These are phyloP conservation scores for Dipteronia sinensis DNA, from an alignment of 345 rosid genomes.

Conservation along the genomic window DNA sequence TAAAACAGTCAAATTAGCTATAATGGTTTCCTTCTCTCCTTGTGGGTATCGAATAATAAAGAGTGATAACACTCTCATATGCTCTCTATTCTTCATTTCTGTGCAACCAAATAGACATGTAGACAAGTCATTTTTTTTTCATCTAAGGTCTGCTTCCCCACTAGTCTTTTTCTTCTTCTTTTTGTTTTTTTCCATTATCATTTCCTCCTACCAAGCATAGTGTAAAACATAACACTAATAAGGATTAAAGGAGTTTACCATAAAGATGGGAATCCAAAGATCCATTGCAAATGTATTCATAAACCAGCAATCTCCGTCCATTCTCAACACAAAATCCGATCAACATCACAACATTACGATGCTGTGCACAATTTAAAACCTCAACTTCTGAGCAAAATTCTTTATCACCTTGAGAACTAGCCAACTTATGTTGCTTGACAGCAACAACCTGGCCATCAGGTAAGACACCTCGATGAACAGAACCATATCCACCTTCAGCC, in stretches of 20 bases:
- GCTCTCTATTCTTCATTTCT: too few species aligned
- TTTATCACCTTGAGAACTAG: conserved; percentile 93
- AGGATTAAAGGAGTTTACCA: conserved; percentile 52
- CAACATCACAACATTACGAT: conserved; percentile 92
- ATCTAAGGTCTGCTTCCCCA: conserved; percentile 2
- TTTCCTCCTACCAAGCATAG: conserved; percentile 16
- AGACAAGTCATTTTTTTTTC: background rate
- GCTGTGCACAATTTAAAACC: conserved; percentile 97
- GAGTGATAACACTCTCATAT: too few species aligned
- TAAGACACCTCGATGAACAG: conserved; percentile 84
- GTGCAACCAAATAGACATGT: too few species aligned
- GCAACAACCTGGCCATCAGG: conserved; percentile 89
- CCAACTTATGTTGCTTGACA: conserved; percentile 91
- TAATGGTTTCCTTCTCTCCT: too few species aligned
- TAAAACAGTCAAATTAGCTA: too few species aligned
- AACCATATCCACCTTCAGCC: conserved; percentile 99
- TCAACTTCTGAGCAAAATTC: conserved; percentile 99
- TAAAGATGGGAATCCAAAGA: conserved; percentile 93
- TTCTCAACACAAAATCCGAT: conserved; percentile 90
- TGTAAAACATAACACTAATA: conserved; percentile 8
- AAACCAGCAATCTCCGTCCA: conserved; percentile 86
- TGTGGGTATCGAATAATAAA: too few species aligned
- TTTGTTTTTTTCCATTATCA: background rate
- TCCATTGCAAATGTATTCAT: conserved; percentile 93
- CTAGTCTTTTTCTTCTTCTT: background rate